Evolutionary conservation across 1,284 basidiomycete species (phyloP), one percentile per base, ranked within the genome.

Genomic region (Ganoderma lucidum): DNA sequence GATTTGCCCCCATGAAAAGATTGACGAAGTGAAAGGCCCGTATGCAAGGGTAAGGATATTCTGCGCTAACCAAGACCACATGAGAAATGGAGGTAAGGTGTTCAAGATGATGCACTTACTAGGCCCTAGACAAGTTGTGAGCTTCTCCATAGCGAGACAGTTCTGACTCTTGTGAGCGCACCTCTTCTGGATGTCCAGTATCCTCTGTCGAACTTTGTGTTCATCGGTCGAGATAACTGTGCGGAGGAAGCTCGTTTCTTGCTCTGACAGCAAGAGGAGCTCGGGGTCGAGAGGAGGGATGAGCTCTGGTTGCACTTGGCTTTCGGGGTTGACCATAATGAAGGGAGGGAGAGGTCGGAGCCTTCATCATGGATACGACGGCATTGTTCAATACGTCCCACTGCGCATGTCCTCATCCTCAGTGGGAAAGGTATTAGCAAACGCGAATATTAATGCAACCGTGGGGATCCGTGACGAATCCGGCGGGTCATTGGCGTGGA

Each of bases 21-120:
- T 71, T 77, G 19, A 80, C 77, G 65, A 79, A 78, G 56, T 78
- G 78, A 72, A 81, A 81, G 2, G 62, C 75, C 15, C 77, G 76
- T 58, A 82, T 79, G 71, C 81, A 82, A 35, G 80, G 80, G 67
- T 82, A 83, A 0, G 81, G 79, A 41, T 81, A 81, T n/a, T 76
- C 69, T 19, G 63, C 71, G 71, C 77, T 81, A n/a, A 30, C 39
- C 41, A 44, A 15, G 28, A 30, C 23, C 23, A 9, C 30, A 51
- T 37, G 6, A 51, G 37, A 6, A 28, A 30, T 41, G 6, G 41
- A 3, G 28, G 19, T 35, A 53, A 37, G 12, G 12, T 51, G 19
- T 28, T 45, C 10, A 17, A 19, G 15, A 63, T 1, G 8, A 35
- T 51, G 17, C 23, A 23, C 74, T n/a, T 64, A 76, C 77, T 77